Base-by-base conservation (phyloP, 108 stramenopile genomes). In the Cyclotella baltica region DNA sequence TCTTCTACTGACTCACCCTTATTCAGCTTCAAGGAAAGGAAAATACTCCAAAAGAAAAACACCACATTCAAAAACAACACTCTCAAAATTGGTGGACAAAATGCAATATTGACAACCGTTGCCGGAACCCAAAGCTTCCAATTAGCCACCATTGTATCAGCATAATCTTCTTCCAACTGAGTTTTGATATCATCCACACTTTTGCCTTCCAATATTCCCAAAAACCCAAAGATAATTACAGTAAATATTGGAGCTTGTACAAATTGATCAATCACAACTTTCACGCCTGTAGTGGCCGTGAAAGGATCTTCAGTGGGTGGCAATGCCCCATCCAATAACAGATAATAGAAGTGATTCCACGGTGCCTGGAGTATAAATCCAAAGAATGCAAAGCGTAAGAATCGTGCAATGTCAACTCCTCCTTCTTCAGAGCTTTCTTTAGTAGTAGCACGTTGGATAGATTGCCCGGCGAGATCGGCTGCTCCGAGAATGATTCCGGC, bases 201-300 rank as follows among this genome's bases (percentile, higher is more conserved):
- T 70, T 95, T 95, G 3, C 97, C 97, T 70, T 96, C 97, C 29
- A 96, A 43, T 8, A 84, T 53, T 3, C 96, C 96, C 62, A 98
- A 71, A 63, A 96, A 95, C 19, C 48, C 86, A 89, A 98, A 96
- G 34, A 96, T 96, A 38, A 98, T 53, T 9, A 96, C 86, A 3
- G 97, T 98, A 85, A 98, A 98, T 51, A 96, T 84, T 3, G 97
- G 97, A 0, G 97, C 96, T 70, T 98, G 95, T n/a, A 96, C 57
- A 67, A 93, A 93, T 84, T 98, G 97, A 83, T 98, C 97, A 70
- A 98, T 96, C 50, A 90, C 66, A 3, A 95, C 90, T 82, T 95
- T 95, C 47, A 94, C 72, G 10, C 70, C 89, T 18, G 94, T 98
- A 8, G 94, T 95, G 56, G 84, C 37, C 3, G 95, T 93, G 51